Evolutionary conservation across 345 rosid genomes (phyloP), one percentile per base, ranked within the genome.

Genomic region (Arabidopsis suecica): DNA sequence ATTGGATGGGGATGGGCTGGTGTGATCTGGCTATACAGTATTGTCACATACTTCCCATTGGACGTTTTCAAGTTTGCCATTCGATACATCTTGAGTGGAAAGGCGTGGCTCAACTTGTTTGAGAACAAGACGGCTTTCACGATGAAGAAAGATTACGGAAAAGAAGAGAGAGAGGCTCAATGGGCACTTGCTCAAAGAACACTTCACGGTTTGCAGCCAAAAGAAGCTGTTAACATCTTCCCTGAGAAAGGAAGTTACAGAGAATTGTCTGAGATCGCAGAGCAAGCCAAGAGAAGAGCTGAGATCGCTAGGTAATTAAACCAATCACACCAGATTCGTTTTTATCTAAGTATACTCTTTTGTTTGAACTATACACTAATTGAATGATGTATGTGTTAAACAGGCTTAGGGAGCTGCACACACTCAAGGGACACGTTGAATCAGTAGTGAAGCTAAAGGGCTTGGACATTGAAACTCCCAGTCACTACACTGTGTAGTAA

Each of bases 1-100:
- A 73, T 81, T 6, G 98, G 98, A 12, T 91, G 98, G 97, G 96
- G 96, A 82, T 94, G 98, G 98, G 98, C 97, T 0, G 98, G 96
- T 30, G 84, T 86, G 47, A 87, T 94, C 58, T 94, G 98, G 98
- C 80, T 94, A 36, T 91, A 82, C 81, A 91, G 96, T 69, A 13
- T 90, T 41, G 75, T 94, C 25, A 82, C 83, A 81, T 94, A 90
- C 49, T 4, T 91, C 61, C 98, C 98, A 10, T 88, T 85, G 1
- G 98, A 94, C 69, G 0, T 90, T 23, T 51, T 94, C 74, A 94
- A 94, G 82, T 94, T 94, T 38, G 83, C 86, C 50, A 90, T 85
- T 66, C 88, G 97, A 51, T 94, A 90, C 82, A 86, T 91, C 62
- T 81, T 94, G 68, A 90, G 92, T 7, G 97, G 97, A 49, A 87